Evolutionary conservation across 805 yeast genomes (phyloP), one percentile per base, ranked within the genome.

Genomic region (Starmerella scarabaei): DNA sequence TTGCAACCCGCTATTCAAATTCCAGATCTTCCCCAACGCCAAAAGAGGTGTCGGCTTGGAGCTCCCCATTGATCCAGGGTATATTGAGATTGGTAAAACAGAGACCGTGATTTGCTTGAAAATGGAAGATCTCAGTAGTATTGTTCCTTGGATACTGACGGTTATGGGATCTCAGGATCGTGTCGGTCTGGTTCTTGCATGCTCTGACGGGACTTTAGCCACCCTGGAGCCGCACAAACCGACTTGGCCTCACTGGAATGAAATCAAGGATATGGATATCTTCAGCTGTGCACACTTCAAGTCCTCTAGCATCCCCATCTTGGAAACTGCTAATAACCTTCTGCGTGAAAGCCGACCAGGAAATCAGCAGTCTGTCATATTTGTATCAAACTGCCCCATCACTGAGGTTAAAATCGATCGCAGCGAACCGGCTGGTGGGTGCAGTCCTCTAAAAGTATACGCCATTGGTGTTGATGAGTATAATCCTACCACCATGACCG

Each of bases 221-320:
- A 38, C 31, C 35, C 17, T 41, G 3, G 32, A 12, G 2, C 41
- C 35, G 1, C 45, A 41, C 21, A 44, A 38, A n/a, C 35, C 42
- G 5, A 2, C 39, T 5, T 46, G 50, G 50, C 3, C n/a, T 1
- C 36, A 36, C 14, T 47, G 50, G 50, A 17, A 24, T 17, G 5
- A 24, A 2, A 9, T 46, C 3, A 12, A 9, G 3, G 12, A 16
- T 9, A 16, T 35, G 8, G 36, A 28, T 5, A 15, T 34, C 4
- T 16, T 21, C 11, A 24, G 32, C 21, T 37, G 31, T 9, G 35
- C 21, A 5, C 11, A 23, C 1, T 39, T 44, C 26, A 30, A 27
- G 1, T 33, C 37, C 3, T 28, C 38, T 1, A 6, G 21, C 6
- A 6, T n/a, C n/a, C 19, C 37, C 9, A 12, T 40, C 5, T 21